Evolutionary conservation across 768 basidiomycete species (phyloP), one percentile per base, ranked within the genome.

Genomic region (Tylopilus vinaceipallidus): DNA sequence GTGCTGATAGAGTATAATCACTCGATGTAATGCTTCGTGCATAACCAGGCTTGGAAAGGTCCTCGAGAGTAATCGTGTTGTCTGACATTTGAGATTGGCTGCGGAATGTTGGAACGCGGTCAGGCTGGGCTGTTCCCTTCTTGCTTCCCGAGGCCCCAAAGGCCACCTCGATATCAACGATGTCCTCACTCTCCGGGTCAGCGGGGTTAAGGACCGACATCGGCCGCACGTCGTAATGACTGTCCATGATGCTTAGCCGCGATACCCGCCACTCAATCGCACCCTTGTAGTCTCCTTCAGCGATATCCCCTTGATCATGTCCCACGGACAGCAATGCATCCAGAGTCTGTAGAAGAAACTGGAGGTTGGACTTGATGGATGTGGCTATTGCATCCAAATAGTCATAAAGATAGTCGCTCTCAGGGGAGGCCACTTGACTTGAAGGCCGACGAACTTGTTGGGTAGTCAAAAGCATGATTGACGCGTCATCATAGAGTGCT

Each of bases 221-320:
- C 8, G 71, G 70, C 26, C 70, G 72, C n/a, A 64, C 74, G 22
- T 73, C 75, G 29, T 79, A 71, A 47, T 75, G 76, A 50, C 70
- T 75, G 56, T 78, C 78, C 57, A 80, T 78, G 61, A 77, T 72
- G 58, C 86, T 86, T 38, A 85, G 66, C 14, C 85, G 82, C 14
- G 86, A 88, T 73, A 81, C 79, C 19, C 88, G 77, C 84, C 85
- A 84, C 49, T 88, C 84, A 47, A 89, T 89, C 2, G 88, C 86
- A 6, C 80, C 82, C 47, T 75, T 81, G 67, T 89, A 88, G 51
- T 87, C 84, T 45, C 78, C 82, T 63, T 81, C 79, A 17, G 83
- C 80, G 33, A 84, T 70, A 13, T 84, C 81, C 3, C 80, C 83
- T 66, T 91, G 88, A 46, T 88, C 83, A 49, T 83, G 79, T 4